These are phyloP conservation scores for Sphaerosporella brunnea DNA, from an alignment of 495 filamentous ascomycete species.

Conservation along the genomic window DNA sequence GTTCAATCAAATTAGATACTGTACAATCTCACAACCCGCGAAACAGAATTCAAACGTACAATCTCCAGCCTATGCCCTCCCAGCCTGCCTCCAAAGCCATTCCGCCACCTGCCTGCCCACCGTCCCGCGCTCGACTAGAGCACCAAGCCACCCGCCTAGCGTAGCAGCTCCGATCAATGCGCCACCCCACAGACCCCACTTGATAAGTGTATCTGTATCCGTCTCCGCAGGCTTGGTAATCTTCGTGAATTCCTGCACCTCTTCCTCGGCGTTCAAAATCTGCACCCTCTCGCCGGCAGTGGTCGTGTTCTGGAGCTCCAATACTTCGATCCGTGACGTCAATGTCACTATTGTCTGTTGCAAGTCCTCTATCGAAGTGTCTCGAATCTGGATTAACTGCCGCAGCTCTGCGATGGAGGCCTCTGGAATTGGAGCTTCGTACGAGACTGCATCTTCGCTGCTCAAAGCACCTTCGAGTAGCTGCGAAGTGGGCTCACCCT, in stretches of 20 bases:
- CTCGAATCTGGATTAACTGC: not conserved
- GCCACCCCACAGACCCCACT: not conserved
- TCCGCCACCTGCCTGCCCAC: not conserved
- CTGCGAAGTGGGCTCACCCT: too few species aligned
- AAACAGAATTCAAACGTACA: too few species aligned
- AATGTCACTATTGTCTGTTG: not conserved
- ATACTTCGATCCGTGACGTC: not conserved
- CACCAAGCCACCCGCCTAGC: slow-evolving; percentile 2
- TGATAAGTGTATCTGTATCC: not conserved
- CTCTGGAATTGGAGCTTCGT: not conserved
- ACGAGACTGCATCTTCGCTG: too few species aligned
- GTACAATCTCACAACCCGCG: too few species aligned
- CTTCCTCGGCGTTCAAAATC: not conserved
- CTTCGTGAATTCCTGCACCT: not conserved
- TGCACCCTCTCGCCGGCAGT: not conserved
- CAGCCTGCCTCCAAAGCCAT: slow-evolving; percentile 4
- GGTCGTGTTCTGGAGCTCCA: not conserved
- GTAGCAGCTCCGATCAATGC: not conserved
- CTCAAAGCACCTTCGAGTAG: too few species aligned
- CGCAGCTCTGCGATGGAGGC: too few species aligned
- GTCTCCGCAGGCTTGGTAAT: not conserved
- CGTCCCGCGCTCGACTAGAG: not conserved
- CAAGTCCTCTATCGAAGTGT: not conserved
- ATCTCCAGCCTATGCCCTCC: not conserved
- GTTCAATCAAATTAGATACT: too few species aligned